Percentiles rank a stretch among this genome's conserved stretches.
These are phyloP conservation scores for Marasmius oreades DNA, from an alignment of 1,284 basidiomycete species.

Conservation along the genomic window DNA sequence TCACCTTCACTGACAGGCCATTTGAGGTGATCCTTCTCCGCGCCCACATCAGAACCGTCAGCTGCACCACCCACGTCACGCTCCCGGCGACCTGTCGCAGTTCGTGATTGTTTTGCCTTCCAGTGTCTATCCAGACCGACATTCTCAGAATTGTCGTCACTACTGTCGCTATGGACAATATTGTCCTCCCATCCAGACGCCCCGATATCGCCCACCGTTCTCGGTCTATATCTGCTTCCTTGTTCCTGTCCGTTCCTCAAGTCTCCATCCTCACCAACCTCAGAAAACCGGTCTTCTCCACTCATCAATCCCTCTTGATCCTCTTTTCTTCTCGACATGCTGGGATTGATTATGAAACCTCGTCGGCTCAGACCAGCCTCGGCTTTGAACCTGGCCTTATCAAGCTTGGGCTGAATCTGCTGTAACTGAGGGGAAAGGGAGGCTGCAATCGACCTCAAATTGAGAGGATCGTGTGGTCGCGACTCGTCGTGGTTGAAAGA, in stretches of 20 bases:
- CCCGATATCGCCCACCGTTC: constrained; percentile 21
- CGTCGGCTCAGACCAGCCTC: constrained; percentile 60
- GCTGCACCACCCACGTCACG: constrained; percentile 9
- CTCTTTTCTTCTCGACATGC: constrained; percentile 26
- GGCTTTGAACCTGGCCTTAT: constrained; percentile 64
- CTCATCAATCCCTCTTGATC: constrained; percentile 33
- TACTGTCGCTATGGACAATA: constrained; percentile 6
- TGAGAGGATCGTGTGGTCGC: neutral
- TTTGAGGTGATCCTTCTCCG: constrained; percentile 53
- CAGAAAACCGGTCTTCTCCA: constrained; percentile 12
- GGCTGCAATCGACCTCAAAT: constrained; percentile 34
- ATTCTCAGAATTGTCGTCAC: constrained; percentile 24
- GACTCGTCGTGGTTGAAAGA: neutral
- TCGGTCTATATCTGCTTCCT: constrained; percentile 11
- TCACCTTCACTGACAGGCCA: constrained; percentile 48
- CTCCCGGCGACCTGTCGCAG: constrained; percentile 16
- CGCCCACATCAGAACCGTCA: constrained; percentile 10
- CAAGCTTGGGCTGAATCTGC: constrained; percentile 40
- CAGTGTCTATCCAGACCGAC: constrained; percentile 13
- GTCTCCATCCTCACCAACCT: constrained; percentile 25
- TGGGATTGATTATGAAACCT: constrained; percentile 39
- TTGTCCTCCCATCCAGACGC: constrained; percentile 2
- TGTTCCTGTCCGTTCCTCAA: constrained; percentile 11
- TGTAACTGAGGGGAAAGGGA: constrained; percentile 44
- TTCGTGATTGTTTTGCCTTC: neutral